Evolutionary conservation across 306 rosid species (phyloP).

Genomic region (Cotoneaster glaucophyllus): DNA sequence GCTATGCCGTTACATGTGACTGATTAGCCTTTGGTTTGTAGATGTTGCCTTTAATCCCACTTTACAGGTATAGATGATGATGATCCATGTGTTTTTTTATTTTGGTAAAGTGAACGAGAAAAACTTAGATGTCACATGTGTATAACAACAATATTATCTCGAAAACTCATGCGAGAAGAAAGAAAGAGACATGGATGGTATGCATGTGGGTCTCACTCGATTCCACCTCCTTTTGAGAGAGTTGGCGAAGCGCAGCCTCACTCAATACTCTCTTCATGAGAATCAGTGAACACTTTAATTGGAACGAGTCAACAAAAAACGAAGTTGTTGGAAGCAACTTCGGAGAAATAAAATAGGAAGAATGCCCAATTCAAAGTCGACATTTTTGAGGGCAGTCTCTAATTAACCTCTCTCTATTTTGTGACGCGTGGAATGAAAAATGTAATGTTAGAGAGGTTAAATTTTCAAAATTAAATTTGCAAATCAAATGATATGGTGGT

Average conservation of each 20-base stretch:
- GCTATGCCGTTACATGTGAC: background rate
- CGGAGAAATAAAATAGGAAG: background rate
- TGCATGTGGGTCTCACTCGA: too few relatives aligned
- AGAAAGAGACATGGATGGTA: too few relatives aligned
- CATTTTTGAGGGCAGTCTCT: background rate
- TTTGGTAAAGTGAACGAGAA: too few relatives aligned
- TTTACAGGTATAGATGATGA: background rate
- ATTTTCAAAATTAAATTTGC: too few relatives aligned
- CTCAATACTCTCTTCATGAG: too few relatives aligned
- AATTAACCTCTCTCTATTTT: background rate
- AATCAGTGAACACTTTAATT: background rate
- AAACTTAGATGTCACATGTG: too few relatives aligned
- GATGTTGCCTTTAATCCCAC: background rate
- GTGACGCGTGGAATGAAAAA: background rate
- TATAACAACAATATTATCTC: too few relatives aligned
- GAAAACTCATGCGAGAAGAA: too few relatives aligned
- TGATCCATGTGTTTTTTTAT: background rate
- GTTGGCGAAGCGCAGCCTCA: too few relatives aligned
- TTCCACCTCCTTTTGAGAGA: too few relatives aligned
- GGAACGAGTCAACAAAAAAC: background rate
- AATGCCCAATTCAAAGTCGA: background rate
- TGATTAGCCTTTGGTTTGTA: background rate
- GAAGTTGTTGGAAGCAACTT: background rate
- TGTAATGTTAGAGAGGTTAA: fast-evolving
- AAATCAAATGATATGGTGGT: too few relatives aligned